Evolutionary conservation across 2,329 filamentous ascomycete genomes (phyloP).

Genomic region (Colletotrichum costaricense): DNA sequence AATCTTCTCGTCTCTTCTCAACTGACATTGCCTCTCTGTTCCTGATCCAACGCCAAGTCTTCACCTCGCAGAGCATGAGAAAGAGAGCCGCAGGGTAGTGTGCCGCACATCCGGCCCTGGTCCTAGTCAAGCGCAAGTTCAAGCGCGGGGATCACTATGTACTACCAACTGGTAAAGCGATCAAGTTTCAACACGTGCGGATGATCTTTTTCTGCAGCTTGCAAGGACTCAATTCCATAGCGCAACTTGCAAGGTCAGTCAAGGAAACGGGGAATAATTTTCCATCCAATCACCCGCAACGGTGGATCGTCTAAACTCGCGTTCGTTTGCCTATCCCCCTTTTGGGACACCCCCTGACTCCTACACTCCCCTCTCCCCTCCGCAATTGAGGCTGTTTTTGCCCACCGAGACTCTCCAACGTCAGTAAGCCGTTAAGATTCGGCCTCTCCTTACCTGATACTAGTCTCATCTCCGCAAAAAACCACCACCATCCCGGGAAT

Average conservation of each 20-base stretch:
- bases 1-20: background rate
- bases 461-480: constrained; percentile 18
- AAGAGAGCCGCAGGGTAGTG: background rate
- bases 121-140: constrained; percentile 4
- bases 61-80: background rate
- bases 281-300: constrained; percentile 12
- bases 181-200: background rate
- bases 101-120: constrained; percentile 16
- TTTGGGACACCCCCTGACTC: background rate
- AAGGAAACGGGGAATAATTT: constrained; percentile 8
- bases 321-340: background rate
- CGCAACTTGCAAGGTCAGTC: background rate
- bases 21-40: background rate
- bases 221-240: no score
- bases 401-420: background rate
- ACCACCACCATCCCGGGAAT: constrained; percentile 11
- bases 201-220: background rate
- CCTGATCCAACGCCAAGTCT: background rate
- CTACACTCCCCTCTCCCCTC: background rate
- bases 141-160: background rate
- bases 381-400: background rate
- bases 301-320: constrained; percentile 6
- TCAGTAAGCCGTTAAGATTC: background rate
- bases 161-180: no score
- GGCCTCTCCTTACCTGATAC: background rate